These are phyloP conservation scores for Spongospora subterranea DNA, from an alignment of 208 protist genomes.

Conservation along the genomic window DNA sequence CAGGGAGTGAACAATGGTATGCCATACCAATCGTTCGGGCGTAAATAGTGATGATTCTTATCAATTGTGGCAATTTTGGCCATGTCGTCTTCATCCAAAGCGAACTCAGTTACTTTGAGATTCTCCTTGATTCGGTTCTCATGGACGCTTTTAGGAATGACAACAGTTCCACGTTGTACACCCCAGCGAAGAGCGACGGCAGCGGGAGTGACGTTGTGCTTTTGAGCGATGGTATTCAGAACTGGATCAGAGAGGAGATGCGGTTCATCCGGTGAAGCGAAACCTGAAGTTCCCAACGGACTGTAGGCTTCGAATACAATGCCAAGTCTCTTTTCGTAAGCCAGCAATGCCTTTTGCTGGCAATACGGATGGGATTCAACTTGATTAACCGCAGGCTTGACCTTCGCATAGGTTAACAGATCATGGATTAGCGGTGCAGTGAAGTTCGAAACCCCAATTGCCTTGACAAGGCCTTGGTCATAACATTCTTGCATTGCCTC, in stretches of 20 bases:
- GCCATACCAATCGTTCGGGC: conserved; percentile 52
- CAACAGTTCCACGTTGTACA: conserved; percentile 66
- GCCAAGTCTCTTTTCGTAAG: background rate
- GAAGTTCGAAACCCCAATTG: conserved; percentile 77
- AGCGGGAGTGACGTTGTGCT: conserved; percentile 62
- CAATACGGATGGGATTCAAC: conserved; percentile 64
- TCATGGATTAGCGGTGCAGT: conserved; percentile 56
- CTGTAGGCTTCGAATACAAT: conserved; percentile 62
- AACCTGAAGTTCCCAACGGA: conserved; percentile 56
- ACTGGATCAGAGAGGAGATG: conserved; percentile 60
- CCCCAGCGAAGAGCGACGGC: conserved; percentile 64
- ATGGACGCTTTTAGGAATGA: conserved; percentile 67
- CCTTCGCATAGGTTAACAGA: conserved; percentile 61
- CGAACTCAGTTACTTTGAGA: background rate
- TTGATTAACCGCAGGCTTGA: conserved; percentile 67
- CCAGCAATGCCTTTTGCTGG: conserved; percentile 57
- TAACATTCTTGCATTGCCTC: conserved; percentile 76
- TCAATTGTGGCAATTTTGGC: background rate
- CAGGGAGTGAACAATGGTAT: conserved; percentile 30
- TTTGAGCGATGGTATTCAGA: conserved; percentile 57
- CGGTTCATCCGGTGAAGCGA: background rate
- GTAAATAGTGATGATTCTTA: conserved; percentile 52
- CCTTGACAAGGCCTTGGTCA: conserved; percentile 65
- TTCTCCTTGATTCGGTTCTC: conserved; percentile 61
- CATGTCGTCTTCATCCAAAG: conserved; percentile 25